phyloP scores from a whole-genome alignment of 768 basidiomycete genomes.

The Boletellus sp. region DNA sequence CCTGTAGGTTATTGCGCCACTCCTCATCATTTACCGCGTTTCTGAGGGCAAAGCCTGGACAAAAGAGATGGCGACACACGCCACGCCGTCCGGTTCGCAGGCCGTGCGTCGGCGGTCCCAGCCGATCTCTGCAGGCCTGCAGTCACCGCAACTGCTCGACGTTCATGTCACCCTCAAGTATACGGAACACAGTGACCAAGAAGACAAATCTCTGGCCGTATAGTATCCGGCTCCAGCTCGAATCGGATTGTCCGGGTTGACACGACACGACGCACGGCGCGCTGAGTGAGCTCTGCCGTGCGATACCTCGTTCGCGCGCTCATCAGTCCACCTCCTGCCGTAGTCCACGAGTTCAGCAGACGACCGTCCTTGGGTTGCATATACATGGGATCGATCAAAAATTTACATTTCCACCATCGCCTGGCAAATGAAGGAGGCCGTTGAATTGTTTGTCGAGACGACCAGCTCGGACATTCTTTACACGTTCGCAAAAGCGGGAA shows the following conservation, averaged over 20 bases:
- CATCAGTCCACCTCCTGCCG: not conserved
- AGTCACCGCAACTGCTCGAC: slow-evolving; percentile 1
- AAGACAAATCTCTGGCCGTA: slow-evolving; percentile 4
- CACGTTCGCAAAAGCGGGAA: not conserved
- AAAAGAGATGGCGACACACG: slow-evolving; percentile 14
- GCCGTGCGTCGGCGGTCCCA: slow-evolving; percentile 13
- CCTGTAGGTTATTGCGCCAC: slow-evolving; percentile 43
- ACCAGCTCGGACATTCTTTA: not conserved
- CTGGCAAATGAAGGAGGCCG: not conserved
- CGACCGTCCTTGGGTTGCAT: not conserved
- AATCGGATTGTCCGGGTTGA: not conserved
- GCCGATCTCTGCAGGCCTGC: not conserved
- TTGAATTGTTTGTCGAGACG: not conserved
- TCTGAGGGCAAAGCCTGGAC: slow-evolving; percentile 45
- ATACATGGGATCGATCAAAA: not conserved
- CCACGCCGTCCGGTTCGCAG: slow-evolving; percentile 1
- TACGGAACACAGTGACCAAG: slow-evolving; percentile 1
- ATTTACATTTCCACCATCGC: not conserved
- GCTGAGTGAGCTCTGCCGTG: not conserved
- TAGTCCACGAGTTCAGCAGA: not conserved
- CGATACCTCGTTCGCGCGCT: not conserved
- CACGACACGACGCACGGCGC: not conserved
- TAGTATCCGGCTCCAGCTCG: not conserved
- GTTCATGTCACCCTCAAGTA: slow-evolving; percentile 17
- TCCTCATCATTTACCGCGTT: slow-evolving; percentile 47